A percentile compares a stretch with the other conserved stretches of the same genome.
phyloP scores from a whole-genome alignment of 768 basidiomycete genomes.

The Podaxis pistillaris region DNA sequence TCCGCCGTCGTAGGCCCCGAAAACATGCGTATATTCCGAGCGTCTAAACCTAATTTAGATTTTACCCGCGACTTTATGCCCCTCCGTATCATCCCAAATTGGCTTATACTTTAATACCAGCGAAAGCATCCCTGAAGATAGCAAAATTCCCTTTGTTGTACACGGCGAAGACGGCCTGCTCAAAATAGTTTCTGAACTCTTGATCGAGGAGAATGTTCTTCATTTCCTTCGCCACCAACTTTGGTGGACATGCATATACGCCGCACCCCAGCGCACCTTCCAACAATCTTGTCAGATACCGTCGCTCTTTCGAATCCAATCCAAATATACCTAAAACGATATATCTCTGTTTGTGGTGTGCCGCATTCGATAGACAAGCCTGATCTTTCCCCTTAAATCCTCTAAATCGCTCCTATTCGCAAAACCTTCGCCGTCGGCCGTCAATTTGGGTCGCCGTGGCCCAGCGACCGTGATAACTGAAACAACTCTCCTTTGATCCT shows the following conservation, averaged over 20 bases:
- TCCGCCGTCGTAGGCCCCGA: too few relatives aligned
- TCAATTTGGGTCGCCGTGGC: slow-evolving; percentile 31
- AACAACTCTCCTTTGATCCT: slow-evolving; percentile 32
- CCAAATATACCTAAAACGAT: slow-evolving; percentile 35
- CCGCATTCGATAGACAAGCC: slow-evolving; percentile 42
- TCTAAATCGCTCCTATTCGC: slow-evolving; percentile 25
- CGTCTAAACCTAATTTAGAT: too few relatives aligned
- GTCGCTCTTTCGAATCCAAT: background rate
- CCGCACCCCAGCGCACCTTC: slow-evolving; percentile 47
- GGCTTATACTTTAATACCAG: slow-evolving; percentile 11
- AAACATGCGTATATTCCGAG: too few relatives aligned
- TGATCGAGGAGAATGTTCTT: slow-evolving; percentile 35
- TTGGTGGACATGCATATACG: slow-evolving; percentile 39
- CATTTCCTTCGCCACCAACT: slow-evolving; percentile 41
- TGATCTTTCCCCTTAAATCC: slow-evolving; percentile 42
- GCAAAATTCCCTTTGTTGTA: slow-evolving; percentile 37
- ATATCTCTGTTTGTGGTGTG: slow-evolving; percentile 31
- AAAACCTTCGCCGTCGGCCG: slow-evolving; percentile 23
- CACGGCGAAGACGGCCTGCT: slow-evolving; percentile 39
- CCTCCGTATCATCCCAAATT: background rate
- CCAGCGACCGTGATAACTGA: slow-evolving; percentile 48
- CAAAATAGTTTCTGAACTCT: slow-evolving; percentile 44
- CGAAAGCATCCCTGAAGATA: slow-evolving; percentile 35
- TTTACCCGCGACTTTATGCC: too few relatives aligned
- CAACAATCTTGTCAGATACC: background rate